A percentile compares a stretch with the other conserved stretches of the same genome.
Evolutionary conservation across 2,329 filamentous ascomycete species (phyloP).

Genomic region (Zasmidium cellare): DNA sequence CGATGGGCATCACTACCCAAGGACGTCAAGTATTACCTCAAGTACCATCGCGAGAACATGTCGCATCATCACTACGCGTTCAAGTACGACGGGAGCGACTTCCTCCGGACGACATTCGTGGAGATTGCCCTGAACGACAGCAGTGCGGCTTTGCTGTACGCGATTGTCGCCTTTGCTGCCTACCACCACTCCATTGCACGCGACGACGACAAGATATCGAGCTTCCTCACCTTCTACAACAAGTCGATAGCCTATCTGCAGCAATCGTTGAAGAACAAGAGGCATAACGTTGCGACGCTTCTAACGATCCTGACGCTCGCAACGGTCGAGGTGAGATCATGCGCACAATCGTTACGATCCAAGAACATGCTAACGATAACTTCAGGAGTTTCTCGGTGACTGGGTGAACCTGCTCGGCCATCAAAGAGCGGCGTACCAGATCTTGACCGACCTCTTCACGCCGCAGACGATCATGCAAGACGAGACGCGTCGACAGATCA

Average conservation of each 20-base stretch:
- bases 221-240: constrained; percentile 89
- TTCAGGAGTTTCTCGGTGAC: constrained; percentile 87
- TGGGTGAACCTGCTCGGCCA: constrained; percentile 93
- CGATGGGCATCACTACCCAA: constrained; percentile 40
- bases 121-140: constrained; percentile 74
- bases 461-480: constrained; percentile 73
- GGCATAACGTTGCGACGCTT: constrained; percentile 71
- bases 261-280: constrained; percentile 68
- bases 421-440: constrained; percentile 82
- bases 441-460: constrained; percentile 75
- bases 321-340: constrained; percentile 75
- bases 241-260: constrained; percentile 78
- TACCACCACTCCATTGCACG: constrained; percentile 78
- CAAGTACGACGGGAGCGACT: constrained; percentile 68
- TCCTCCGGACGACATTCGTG: constrained; percentile 71
- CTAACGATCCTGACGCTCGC: constrained; percentile 88
- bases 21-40: constrained; percentile 75
- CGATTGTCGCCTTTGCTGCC: constrained; percentile 81
- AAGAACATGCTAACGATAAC: constrained; percentile 6
- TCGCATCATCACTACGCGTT: constrained; percentile 81
- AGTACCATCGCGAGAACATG: constrained; percentile 76
- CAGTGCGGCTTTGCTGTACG: constrained; percentile 69
- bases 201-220: constrained; percentile 70
- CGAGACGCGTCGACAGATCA: constrained; percentile 68
- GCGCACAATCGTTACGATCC: background rate